These are phyloP conservation scores for Aristolochia fimbriata DNA, from an alignment of 164 flowering plant species.

Conservation along the genomic window DNA sequence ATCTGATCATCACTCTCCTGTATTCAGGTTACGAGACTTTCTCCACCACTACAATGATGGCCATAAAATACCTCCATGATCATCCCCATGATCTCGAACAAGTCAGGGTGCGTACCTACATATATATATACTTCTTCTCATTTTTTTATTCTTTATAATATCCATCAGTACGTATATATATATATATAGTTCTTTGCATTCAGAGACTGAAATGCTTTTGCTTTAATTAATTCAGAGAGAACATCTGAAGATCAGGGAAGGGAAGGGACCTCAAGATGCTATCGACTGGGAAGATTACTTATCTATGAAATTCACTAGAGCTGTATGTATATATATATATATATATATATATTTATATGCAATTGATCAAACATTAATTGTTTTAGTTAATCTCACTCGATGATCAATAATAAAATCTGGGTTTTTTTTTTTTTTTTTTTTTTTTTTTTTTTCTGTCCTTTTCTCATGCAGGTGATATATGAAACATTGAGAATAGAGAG, in stretches of 20 bases:
- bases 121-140: constrained; percentile 11
- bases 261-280: constrained; percentile 28
- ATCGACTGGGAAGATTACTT: constrained; percentile 38
- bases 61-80: constrained; percentile 63
- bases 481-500: constrained; percentile 44
- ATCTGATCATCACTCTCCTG: constrained; percentile 49
- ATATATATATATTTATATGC: too few species aligned
- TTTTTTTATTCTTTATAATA: too few species aligned
- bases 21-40: constrained; percentile 74
- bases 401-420: too few species aligned
- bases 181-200: not conserved
- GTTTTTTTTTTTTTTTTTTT: too few species aligned
- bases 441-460: too few species aligned
- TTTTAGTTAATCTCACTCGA: not conserved
- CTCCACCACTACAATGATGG: constrained; percentile 71
- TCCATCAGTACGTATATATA: too few species aligned
- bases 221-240: constrained; percentile 37
- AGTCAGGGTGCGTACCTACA: too few species aligned
- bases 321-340: too few species aligned
- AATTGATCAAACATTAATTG: too few species aligned
- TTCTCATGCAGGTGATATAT: constrained; percentile 29
- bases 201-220: not conserved
- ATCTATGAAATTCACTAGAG: constrained; percentile 46
- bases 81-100: constrained; percentile 55
- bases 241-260: constrained; percentile 29